Conservation (phyloP, 2,329 filamentous ascomycete species). For the Trematosphaeria pertusa region DNA sequence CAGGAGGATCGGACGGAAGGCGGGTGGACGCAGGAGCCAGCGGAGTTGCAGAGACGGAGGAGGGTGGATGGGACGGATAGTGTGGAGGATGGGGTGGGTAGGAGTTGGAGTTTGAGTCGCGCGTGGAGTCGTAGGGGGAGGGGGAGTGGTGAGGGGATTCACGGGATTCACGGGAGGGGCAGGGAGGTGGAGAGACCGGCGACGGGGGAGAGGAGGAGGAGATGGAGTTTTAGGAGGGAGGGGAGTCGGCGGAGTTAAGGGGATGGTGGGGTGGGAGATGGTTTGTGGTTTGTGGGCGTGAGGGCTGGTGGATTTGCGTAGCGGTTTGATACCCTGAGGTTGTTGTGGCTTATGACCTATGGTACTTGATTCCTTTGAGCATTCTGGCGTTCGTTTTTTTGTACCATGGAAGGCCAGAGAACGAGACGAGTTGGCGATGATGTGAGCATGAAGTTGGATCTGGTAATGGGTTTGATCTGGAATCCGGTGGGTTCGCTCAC, state of each 20-base stretch:
- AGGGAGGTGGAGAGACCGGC: slow-evolving; percentile 18
- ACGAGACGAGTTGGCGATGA: too few species aligned
- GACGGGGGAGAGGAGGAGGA: slow-evolving; percentile 19
- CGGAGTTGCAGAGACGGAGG: slow-evolving; percentile 33
- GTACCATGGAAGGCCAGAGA: too few species aligned
- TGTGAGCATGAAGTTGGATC: too few species aligned
- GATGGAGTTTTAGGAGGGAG: slow-evolving; percentile 21
- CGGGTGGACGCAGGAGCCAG: slow-evolving; percentile 56
- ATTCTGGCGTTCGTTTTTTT: too few species aligned
- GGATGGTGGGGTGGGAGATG: neutral
- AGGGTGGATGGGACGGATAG: slow-evolving; percentile 22
- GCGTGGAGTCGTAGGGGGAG: slow-evolving; percentile 29
- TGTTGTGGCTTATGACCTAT: too few species aligned
- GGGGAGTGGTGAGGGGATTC: slow-evolving; percentile 4
- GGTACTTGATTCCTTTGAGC: too few species aligned
- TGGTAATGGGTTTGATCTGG: too few species aligned
- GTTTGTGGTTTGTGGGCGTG: too few species aligned
- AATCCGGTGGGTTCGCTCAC: too few species aligned
- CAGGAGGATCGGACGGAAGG: slow-evolving; percentile 70
- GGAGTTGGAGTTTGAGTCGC: slow-evolving; percentile 27
- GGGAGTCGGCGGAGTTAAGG: neutral
- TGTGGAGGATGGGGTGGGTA: slow-evolving; percentile 24
- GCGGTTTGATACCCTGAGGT: too few species aligned
- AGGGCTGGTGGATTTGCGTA: too few species aligned
- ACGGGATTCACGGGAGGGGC: slow-evolving; percentile 7